phyloP scores from a whole-genome alignment of 331 rosid genomes.

The Quercus tomentella region DNA sequence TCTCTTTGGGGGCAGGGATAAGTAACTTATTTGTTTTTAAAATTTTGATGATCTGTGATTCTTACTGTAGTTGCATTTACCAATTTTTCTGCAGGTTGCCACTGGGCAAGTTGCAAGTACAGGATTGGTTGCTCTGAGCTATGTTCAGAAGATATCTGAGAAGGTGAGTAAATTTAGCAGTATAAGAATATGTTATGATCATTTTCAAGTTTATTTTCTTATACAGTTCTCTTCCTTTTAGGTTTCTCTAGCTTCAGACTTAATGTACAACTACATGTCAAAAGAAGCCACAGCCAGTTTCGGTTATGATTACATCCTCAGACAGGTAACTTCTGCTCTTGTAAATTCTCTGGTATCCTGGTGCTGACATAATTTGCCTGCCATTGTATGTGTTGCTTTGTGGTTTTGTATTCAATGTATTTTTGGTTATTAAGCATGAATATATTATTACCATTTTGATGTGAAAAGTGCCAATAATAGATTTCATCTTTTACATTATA shows the following conservation, averaged over 20 bases:
- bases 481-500: not conserved
- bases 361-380: not conserved
- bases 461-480: not conserved
- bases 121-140: conserved; percentile 91
- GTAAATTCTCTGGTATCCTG: conserved; percentile 6
- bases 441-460: not conserved
- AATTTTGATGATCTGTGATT: not conserved
- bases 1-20: not conserved
- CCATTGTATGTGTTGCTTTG: not conserved
- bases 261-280: conserved; percentile 92
- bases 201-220: conserved; percentile 1
- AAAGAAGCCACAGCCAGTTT: conserved; percentile 85
- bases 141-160: conserved; percentile 95
- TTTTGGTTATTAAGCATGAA: not conserved
- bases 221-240: conserved; percentile 21
- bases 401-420: not conserved
- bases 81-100: conserved; percentile 67
- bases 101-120: conserved; percentile 98
- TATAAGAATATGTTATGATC: not conserved
- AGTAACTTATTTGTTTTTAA: not conserved
- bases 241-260: conserved; percentile 94
- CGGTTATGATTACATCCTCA: conserved; percentile 96
- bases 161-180: conserved; percentile 57
- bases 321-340: conserved; percentile 67
- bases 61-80: not conserved